Conservation (phyloP, 1,284 basidiomycete genomes). For the Ceratobasidium theobromae region DNA sequence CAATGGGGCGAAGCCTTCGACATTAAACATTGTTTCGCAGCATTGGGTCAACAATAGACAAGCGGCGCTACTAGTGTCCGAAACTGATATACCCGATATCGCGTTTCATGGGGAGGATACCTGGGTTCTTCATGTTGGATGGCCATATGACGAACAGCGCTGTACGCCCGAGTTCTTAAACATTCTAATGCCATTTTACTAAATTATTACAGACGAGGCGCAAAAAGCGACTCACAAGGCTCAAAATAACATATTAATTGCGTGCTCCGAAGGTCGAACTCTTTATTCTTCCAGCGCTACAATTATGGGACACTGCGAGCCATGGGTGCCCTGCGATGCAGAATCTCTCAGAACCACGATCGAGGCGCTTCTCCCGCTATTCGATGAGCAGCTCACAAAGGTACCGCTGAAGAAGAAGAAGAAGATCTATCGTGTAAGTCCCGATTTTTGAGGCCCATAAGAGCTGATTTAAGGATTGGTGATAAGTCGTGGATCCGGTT, state of each 20-base stretch:
- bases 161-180: not conserved
- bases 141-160: not conserved
- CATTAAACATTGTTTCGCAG: too few species aligned
- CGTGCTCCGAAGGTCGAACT: not conserved
- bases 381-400: not conserved
- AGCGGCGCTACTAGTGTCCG: not conserved
- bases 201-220: not conserved
- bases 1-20: not conserved
- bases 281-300: not conserved
- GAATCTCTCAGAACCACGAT: not conserved
- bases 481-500: not conserved
- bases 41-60: too few species aligned
- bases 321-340: not conserved
- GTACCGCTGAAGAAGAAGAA: not conserved
- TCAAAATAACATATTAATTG: not conserved
- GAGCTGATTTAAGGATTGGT: not conserved
- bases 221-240: not conserved
- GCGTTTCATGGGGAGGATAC: not conserved
- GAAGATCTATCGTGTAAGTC: not conserved
- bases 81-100: not conserved
- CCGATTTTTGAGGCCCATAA: not conserved
- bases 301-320: not conserved
- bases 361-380: not conserved
- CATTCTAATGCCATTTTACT: too few species aligned
- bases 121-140: constrained; percentile 7